These are phyloP conservation scores for Trichophyton rubrum DNA, from an alignment of 2,329 filamentous ascomycete genomes.

Conservation along the genomic window DNA sequence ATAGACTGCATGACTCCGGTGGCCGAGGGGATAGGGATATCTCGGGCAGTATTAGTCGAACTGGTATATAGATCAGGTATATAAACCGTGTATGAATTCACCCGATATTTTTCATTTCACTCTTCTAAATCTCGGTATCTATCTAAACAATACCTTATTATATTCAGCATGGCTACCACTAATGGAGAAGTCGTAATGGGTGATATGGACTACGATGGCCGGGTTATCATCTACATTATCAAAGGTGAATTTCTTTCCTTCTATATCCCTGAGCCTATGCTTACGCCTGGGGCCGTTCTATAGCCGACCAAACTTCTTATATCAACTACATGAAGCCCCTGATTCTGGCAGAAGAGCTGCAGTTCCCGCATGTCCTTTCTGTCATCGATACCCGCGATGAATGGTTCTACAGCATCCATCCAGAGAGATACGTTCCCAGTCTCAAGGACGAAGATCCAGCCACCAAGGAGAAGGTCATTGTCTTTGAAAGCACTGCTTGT, in stretches of 20 bases:
- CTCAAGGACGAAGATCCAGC: conserved; percentile 22
- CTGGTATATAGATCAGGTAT: not conserved
- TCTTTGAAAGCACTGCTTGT: conserved; percentile 30
- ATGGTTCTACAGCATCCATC: conserved; percentile 26
- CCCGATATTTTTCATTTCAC: not conserved
- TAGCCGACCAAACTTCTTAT: conserved; percentile 25
- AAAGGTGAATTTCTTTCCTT: conserved; percentile 15
- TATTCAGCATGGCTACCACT: not conserved
- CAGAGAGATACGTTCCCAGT: conserved; percentile 26
- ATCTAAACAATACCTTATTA: not conserved
- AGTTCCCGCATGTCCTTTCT: conserved; percentile 21
- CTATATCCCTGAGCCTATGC: not conserved
- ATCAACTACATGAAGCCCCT: conserved; percentile 33
- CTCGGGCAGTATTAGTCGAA: not conserved
- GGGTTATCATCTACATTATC: conserved; percentile 20
- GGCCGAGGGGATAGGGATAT: not conserved
- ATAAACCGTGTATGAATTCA: not conserved
- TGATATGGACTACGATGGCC: conserved; percentile 16
- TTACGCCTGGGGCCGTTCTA: not conserved
- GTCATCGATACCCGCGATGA: conserved; percentile 25
- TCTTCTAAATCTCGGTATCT: not conserved
- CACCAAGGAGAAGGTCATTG: conserved; percentile 14
- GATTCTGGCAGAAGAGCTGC: conserved; percentile 26
- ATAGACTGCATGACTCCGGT: not conserved
- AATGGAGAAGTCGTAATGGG: conserved; percentile 12